Base-by-base conservation (phyloP, 371 early-diverging fungal genomes). In the Mucor circinelloides region DNA sequence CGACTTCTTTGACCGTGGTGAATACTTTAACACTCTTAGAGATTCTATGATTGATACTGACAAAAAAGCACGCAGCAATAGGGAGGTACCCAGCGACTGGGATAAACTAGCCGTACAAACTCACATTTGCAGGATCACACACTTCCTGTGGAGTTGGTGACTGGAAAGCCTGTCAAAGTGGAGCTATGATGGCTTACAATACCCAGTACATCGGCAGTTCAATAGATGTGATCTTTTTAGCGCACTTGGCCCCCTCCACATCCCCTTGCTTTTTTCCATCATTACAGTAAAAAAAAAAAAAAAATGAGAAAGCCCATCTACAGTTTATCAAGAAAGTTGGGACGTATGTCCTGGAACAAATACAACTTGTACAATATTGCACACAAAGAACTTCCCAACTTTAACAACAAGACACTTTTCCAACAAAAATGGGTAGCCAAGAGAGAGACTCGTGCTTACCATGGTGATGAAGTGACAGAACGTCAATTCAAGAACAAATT, bases 401-500 rank as follows among this genome's bases (percentile, higher is more conserved):
- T 85, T 54, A 75, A 86, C 68, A 90, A 91, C 64, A 85, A 85
- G 68, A 92, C 96, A 58, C 90, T 96, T 27, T 97, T 89, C 82
- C 96, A 97, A 80, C 95, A 96, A 78, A 90, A 91, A 73, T 98
- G 97, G 97, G 76, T 87, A 63, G 94, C 97, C 40, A 98, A 98
- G 83, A 88, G 91, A 69, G 95, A 95, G 59, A 91, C 96, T 25
- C 89, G 97, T 40, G 95, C 91, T 32, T 98, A 98, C 87, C 97
- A 98, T 76, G 94, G 94, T 69, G 94, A 93, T 55, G 85, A 86
- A 75, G 87, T 96, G 66, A 92, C 91, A 52, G 97, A 98, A 81
- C 81, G 86, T 48, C 94, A 94, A 80, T 94, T 90, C 82, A 82
- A 89, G 52, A 79, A 77, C 61, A 78, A 80, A 55, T 85, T 92